Base-by-base conservation (phyloP, 2,329 filamentous ascomycete genomes). In the Aspergillus sp. region DNA sequence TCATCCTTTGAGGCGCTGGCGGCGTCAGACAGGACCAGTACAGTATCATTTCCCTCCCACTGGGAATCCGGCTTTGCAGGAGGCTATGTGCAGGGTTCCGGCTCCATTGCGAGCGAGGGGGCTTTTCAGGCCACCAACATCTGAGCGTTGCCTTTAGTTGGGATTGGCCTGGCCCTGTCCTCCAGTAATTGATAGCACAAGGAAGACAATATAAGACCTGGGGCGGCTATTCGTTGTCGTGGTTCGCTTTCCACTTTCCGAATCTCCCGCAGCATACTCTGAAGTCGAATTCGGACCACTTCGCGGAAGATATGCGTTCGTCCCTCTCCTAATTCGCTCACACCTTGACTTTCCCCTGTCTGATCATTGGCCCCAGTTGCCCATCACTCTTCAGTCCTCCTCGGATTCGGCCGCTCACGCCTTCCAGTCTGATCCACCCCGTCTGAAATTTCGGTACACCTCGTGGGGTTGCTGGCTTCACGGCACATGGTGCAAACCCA, bases 401-500 rank as follows among this genome's bases (percentile, higher is more conserved):
- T 48, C 38, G 45, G 36, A 48, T 24, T 32, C 34, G 24, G n/a
- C 52, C 15, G 51, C 26, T 45, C 42, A 45, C 20, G 41, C 18
- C 52, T 17, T 44, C 34, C 12, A 13, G 26, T 50, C 18, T 50
- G 41, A 45, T 47, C 51, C 52, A 55, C 52, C 8, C 11, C 9
- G 6, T 12, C 26, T 22, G 47, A 36, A 20, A 44, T 36, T 43
- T 26, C 24, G 39, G 53, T 49, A 55, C 45, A 43, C 44, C 44
- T 48, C 53, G 44, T 55, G 44, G 53, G 36, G 12, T 48, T 52
- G 15, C 22, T 39, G 24, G 20, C 34, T 48, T 34, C 20, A 36
- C 41, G 48, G 38, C 26, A 41, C 26, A 56, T 52, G 34, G 48
- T n/a, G n/a, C 41, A 45, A 51, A 51, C 48, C 44, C 47, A 55